Base-by-base conservation (phyloP, 2,329 filamentous ascomycete genomes). In the Verticillium isaacii region DNA sequence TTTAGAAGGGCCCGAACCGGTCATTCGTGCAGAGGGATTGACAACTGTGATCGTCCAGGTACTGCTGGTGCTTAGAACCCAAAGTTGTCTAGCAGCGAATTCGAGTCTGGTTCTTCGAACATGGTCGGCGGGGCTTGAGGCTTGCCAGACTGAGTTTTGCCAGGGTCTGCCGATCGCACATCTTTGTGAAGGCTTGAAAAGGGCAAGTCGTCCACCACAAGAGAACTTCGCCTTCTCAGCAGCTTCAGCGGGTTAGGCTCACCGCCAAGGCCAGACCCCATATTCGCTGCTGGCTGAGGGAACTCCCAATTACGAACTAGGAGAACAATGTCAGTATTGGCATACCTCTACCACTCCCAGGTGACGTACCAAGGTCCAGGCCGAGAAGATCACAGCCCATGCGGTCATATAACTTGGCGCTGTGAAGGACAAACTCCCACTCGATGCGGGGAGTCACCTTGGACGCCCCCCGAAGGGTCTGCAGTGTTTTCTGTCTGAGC, bases 321-420 rank as follows among this genome's bases (percentile, higher is more conserved):
- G 19, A 29, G 4, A 32, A 8, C 1, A 17, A 19, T 25, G 54
- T 56, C 12, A 32, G 15, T 9, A 25, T 14, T 52, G 32, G 29
- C 11, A 58, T 1, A 3, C 11, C 7, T 36, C 15, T n/a, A 25
- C 17, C 23, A 17, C 29, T 14, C 19, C 14, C 19, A 25, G 6
- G 29, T 2, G 8, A 78, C 78, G 74, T 81, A 90, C 89, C 89
- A 6, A 98, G 79, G 69, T 96, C 92, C 5, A 98, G 79, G 1
- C 93, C 95, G 0, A 98, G 83, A 9, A 97, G 75, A 74, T 97
- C 94, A 71, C 95, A 96, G 3, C 95, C 94, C 93, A 95, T 97
- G 9, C 92, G 89, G 72, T 90, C 90, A 71, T 93, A 98, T 19
- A 95, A 80, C 60, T 87, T 83, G 17, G 93, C 92, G 60, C 92